Base-by-base conservation (phyloP, 164 flowering plant genomes). In the Litsea cubeba region DNA sequence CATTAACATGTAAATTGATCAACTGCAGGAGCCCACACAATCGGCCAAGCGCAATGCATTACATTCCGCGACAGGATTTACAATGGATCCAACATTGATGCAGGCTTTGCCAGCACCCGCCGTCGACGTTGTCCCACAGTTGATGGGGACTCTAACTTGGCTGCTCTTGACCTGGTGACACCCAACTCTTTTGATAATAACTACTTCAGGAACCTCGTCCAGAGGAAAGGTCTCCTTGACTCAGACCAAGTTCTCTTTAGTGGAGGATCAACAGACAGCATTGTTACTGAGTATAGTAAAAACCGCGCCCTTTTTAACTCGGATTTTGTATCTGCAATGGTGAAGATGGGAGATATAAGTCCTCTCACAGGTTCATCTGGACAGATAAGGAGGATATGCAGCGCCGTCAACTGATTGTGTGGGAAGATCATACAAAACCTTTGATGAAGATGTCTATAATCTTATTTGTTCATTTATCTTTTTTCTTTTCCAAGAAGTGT, bases 151-250 rank as follows among this genome's bases (percentile, higher is more conserved):
- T 24, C 62, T 0, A 84, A 80, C 23, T 50, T 83, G 70, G 88
- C 88, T 4, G 77, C 89, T 1, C 84, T 88, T 0, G 91, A 88
- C 74, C 63, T 85, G 74, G 84, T 84, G 70, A 85, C 88, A 12
- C 86, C 87, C 18, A 81, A 68, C 63, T 68, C 80, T 2, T 83
- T 87, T 65, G 90, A 84, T 72, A 83, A 79, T 74, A 83, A 82
- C 74, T 88, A 84, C 81, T 88, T 78, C 84, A 84, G 81, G 74
- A 85, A 83, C 65, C 73, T 88, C 26, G 22, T 67, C 24, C 51
- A 35, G 32, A 54, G n/a, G 71, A 76, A 72, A 58, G 79, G 75
- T 40, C 71, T 76, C 12, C 67, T 76, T 6, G 18, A 65, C 5
- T 65, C 75, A 10, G 75, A 76, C 71, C 71, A 76, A 28, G 79